Conservation (phyloP, 345 rosid genomes). For the Nephelium lappaceum region DNA sequence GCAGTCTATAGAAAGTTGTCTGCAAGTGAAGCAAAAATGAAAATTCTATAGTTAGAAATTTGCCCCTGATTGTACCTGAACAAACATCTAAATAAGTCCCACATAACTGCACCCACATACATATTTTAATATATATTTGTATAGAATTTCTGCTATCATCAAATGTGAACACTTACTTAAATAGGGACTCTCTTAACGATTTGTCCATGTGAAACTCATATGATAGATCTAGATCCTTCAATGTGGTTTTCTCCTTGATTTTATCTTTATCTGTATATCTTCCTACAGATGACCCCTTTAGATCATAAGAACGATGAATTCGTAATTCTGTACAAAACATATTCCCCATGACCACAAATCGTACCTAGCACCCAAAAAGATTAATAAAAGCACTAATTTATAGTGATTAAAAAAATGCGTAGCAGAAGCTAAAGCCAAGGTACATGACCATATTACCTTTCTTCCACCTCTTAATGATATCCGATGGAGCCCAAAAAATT, state of each 20-base stretch:
- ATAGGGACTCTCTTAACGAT: slow-evolving; percentile 68
- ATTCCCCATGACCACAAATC: slow-evolving; percentile 98
- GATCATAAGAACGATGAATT: slow-evolving; percentile 90
- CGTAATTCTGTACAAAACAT: slow-evolving; percentile 97
- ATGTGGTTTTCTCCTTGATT: slow-evolving; percentile 67
- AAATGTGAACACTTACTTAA: slow-evolving; percentile 55
- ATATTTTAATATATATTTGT: neutral
- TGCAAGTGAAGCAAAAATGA: slow-evolving; percentile 30
- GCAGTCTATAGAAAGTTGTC: slow-evolving; percentile 59
- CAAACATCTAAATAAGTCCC: neutral
- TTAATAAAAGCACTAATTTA: slow-evolving; percentile 16
- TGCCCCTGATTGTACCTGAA: neutral
- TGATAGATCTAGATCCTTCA: slow-evolving; percentile 83
- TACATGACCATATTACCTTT: slow-evolving; percentile 56
- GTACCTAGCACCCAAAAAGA: slow-evolving; percentile 61
- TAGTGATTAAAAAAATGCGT: slow-evolving; percentile 14
- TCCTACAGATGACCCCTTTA: slow-evolving; percentile 90
- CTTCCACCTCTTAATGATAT: slow-evolving; percentile 70
- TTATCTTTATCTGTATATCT: slow-evolving; percentile 72
- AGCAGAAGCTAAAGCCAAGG: slow-evolving; percentile 15
- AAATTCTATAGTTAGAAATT: neutral
- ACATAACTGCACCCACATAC: neutral
- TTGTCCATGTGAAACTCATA: slow-evolving; percentile 94
- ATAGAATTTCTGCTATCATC: slow-evolving; percentile 1
- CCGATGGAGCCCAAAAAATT: slow-evolving; percentile 88